Conservation (phyloP, 2,329 filamentous ascomycete species). For the Phoma herbarum region DNA sequence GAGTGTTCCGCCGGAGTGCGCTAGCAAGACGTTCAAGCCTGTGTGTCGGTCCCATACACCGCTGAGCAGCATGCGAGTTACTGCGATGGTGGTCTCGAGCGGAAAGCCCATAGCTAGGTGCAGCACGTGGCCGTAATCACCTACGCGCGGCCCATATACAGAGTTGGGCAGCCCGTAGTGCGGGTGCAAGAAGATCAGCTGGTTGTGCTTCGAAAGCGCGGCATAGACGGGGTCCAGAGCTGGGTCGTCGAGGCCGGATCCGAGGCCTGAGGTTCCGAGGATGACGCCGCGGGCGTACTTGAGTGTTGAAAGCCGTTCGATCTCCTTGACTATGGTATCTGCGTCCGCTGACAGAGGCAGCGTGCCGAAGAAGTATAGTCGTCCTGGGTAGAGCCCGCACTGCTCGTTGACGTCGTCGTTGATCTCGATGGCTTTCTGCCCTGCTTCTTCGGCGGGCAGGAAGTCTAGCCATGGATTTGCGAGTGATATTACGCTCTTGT, state of each 20-base stretch:
- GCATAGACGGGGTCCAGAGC: constrained; percentile 75
- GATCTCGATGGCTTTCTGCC: constrained; percentile 69
- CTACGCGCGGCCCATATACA: constrained; percentile 78
- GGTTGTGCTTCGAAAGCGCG: constrained; percentile 69
- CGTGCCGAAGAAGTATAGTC: constrained; percentile 83
- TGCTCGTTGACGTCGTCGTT: constrained; percentile 81
- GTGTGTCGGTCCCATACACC: constrained; percentile 83
- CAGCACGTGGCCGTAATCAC: constrained; percentile 85
- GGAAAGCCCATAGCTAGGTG: constrained; percentile 88
- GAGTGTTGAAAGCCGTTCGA: constrained; percentile 68
- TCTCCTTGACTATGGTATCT: constrained; percentile 69
- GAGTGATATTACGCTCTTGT: constrained; percentile 84
- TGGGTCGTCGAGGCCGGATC: constrained; percentile 81
- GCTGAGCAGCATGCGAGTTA: constrained; percentile 85
- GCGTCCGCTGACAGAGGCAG: constrained; percentile 76
- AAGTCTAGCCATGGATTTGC: constrained; percentile 97
- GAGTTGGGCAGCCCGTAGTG: constrained; percentile 86
- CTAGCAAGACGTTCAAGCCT: constrained; percentile 76
- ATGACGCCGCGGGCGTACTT: constrained; percentile 84
- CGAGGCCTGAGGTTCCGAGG: constrained; percentile 83
- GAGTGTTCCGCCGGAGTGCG: constrained; percentile 87
- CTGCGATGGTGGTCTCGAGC: constrained; percentile 90
- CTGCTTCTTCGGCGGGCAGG: constrained; percentile 68
- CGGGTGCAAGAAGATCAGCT: constrained; percentile 85
- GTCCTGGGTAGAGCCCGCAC: constrained; percentile 71